phyloP scores from a whole-genome alignment of 73 alveolate genomes.

The Paramecium tetraurelia region DNA sequence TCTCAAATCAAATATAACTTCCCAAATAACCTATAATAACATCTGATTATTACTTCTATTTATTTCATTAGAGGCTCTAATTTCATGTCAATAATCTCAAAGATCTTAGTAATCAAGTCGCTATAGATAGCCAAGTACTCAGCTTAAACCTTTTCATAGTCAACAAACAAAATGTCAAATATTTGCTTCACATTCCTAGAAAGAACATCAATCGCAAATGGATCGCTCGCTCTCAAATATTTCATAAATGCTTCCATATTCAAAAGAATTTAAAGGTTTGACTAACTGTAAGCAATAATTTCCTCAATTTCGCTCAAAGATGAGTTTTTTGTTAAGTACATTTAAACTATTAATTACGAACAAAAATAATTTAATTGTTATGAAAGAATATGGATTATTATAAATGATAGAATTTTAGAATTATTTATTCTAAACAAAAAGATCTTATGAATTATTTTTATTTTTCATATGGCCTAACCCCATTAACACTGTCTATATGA shows the following conservation, averaged over 20 bases:
- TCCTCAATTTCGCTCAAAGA: background rate
- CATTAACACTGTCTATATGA: background rate
- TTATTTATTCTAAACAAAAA: background rate
- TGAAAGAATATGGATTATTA: background rate
- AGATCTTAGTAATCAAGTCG: background rate
- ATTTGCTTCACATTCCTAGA: background rate
- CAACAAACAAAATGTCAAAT: background rate
- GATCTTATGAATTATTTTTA: background rate
- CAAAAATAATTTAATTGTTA: background rate
- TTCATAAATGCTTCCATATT: background rate
- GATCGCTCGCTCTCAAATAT: background rate
- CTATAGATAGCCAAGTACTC: background rate
- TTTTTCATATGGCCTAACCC: background rate
- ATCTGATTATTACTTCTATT: background rate
- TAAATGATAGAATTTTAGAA: background rate
- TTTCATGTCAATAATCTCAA: background rate
- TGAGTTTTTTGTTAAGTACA: background rate
- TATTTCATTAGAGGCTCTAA: background rate
- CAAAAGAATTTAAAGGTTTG: background rate
- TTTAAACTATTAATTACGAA: background rate
- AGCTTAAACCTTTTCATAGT: background rate
- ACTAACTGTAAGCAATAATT: background rate
- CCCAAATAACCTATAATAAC: background rate
- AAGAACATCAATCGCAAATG: background rate
- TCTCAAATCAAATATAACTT: background rate